Percentiles rank a stretch among this genome's conserved stretches.
phyloP scores from a whole-genome alignment of 768 basidiomycete genomes.

The Mrakia hoshinonis region DNA sequence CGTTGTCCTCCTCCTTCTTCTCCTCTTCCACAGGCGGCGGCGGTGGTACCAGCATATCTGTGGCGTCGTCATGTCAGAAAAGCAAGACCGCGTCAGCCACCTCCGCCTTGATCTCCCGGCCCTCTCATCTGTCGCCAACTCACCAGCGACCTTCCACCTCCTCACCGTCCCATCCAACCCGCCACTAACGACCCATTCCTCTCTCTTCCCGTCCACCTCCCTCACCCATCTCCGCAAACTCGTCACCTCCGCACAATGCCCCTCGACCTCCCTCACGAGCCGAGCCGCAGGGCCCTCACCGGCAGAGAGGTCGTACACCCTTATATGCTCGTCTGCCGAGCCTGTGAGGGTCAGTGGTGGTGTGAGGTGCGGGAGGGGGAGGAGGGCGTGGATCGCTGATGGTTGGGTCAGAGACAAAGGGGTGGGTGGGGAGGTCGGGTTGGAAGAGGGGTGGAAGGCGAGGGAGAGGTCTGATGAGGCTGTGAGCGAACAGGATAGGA shows the following conservation, averaged over 20 bases:
- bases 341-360: conserved; percentile 74
- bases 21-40: conserved; percentile 35
- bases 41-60: conserved; percentile 33
- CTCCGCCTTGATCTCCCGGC: background rate
- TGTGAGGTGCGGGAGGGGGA: conserved; percentile 41
- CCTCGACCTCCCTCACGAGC: conserved; percentile 49
- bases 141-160: conserved; percentile 66
- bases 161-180: conserved; percentile 81
- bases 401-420: conserved; percentile 43
- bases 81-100: background rate
- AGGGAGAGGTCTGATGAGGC: conserved; percentile 85
- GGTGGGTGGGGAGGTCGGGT: conserved; percentile 47
- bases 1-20: conserved; percentile 36
- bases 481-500: conserved; percentile 38
- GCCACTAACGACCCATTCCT: conserved; percentile 73
- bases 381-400: conserved; percentile 8
- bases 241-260: conserved; percentile 83
- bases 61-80: background rate
- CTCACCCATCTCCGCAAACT: conserved; percentile 61
- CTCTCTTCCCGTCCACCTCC: conserved; percentile 49
- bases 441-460: conserved; percentile 55
- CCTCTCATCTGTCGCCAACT: too few relatives aligned
- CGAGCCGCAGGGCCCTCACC: conserved; percentile 47
- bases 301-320: conserved; percentile 67
- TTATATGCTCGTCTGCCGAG: conserved; percentile 65